Conservation (phyloP, 1,139 yeast genomes). For the Suhomyces kunorum region DNA sequence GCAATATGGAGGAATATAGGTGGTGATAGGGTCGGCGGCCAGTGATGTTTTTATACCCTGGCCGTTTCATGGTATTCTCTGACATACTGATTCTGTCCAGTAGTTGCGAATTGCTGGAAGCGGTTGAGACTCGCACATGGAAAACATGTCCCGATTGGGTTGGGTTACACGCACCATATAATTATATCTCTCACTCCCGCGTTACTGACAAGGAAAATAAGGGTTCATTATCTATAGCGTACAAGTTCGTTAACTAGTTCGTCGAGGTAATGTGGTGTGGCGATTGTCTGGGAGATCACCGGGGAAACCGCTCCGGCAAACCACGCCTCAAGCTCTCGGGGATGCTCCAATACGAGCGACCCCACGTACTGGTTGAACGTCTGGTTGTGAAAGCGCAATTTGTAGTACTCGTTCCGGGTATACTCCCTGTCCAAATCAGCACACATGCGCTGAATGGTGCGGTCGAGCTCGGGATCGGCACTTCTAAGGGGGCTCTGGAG, state of each 20-base stretch:
- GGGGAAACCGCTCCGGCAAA: constrained; percentile 17
- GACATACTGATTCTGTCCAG: constrained; percentile 4
- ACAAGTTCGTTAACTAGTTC: background rate
- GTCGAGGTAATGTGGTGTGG: constrained; percentile 1
- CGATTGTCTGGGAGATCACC: constrained; percentile 1
- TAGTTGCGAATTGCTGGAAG: constrained; percentile 11
- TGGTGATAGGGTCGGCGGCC: too few species aligned
- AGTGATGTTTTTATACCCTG: too few species aligned
- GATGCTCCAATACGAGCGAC: constrained; percentile 16
- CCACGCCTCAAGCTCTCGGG: constrained; percentile 19
- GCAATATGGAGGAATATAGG: background rate
- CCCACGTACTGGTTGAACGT: constrained; percentile 28
- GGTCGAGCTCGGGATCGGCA: constrained; percentile 1
- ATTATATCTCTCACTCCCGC: too few species aligned
- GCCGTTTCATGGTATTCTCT: too few species aligned
- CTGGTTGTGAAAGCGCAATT: constrained; percentile 19
- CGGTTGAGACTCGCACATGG: constrained; percentile 10
- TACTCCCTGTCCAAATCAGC: constrained; percentile 7
- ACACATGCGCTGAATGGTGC: constrained; percentile 12
- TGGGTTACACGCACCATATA: too few species aligned
- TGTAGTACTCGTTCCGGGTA: constrained; percentile 18
- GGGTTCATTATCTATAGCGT: constrained; percentile 1
- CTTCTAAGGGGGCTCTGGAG: constrained; percentile 5
- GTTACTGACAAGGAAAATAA: too few species aligned
- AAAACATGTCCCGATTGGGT: constrained; percentile 8